These are phyloP conservation scores for Candida multigemmis DNA, from an alignment of 805 yeast species.

Conservation along the genomic window DNA sequence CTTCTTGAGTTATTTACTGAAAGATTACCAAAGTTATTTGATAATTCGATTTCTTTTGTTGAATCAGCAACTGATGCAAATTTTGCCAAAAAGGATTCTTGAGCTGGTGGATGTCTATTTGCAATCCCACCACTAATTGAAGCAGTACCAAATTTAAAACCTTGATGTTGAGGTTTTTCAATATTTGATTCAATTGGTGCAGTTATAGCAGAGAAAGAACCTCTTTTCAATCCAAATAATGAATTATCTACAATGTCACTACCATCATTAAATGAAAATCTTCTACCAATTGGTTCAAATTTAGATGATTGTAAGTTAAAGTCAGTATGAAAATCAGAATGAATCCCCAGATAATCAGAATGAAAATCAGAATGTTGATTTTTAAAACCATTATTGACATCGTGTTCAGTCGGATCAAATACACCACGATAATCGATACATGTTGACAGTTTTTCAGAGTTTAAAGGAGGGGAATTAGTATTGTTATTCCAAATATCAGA, in stretches of 20 bases:
- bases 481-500: no score
- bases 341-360: slow-evolving; percentile 6
- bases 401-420: slow-evolving; percentile 33
- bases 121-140: slow-evolving; percentile 51
- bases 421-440: slow-evolving; percentile 18
- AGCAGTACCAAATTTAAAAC: slow-evolving; percentile 45
- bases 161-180: slow-evolving; percentile 8
- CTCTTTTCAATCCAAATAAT: slow-evolving; percentile 38
- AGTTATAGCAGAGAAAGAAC: slow-evolving; percentile 38
- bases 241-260: slow-evolving; percentile 31
- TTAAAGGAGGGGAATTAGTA: no score
- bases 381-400: slow-evolving; percentile 22
- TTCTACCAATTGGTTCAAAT: slow-evolving; percentile 18
- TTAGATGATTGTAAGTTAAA: slow-evolving; percentile 6
- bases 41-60: slow-evolving; percentile 53
- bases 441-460: no score
- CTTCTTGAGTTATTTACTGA: slow-evolving; percentile 34
- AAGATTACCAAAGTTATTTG: slow-evolving; percentile 32
- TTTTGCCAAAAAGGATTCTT: slow-evolving; percentile 48
- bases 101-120: slow-evolving; percentile 36
- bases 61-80: slow-evolving; percentile 61
- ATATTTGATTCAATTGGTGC: slow-evolving; percentile 20
- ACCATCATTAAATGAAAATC: slow-evolving; percentile 34
- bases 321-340: neutral
- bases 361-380: neutral